Evolutionary conservation across 495 filamentous ascomycete genomes (phyloP), one percentile per base, ranked within the genome.

Genomic region (Aspergillus avenaceus): DNA sequence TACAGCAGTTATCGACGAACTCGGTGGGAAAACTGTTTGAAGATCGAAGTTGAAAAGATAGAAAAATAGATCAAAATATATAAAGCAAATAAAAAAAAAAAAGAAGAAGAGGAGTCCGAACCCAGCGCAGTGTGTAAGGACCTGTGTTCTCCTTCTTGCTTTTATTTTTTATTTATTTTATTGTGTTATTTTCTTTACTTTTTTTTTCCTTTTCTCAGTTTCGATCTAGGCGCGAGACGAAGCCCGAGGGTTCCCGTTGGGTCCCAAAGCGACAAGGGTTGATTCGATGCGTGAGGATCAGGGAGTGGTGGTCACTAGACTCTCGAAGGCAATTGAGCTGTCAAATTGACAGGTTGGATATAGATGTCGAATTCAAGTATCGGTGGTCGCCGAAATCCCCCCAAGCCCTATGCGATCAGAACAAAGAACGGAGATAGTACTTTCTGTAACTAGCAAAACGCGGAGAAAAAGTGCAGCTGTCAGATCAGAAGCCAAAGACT

Each of bases 291-390:
- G 32, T 34, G 37, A 26, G 23, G 21, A 36, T 27, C 29, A 41
- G 36, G 49, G 44, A 36, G 41, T n/a, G 16, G 37, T 18, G 23
- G 41, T 41, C 5, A 22, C 23, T 36, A 24, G 24, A 34, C 22
- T 14, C n/a, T n/a, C n/a, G n/a, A 29, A 21, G 49, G 34, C 46
- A 29, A 49, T 49, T 29, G 50, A 55, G 53, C 38, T 51, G 40
- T 52, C 53, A 45, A 49, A 45, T 37, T 53, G 53, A 60, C 47
- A 60, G 53, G 47, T 56, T 51, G 47, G 40, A 52, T 51, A 28
- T 9, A 26, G 48, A 38, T 26, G 19, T n/a, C 29, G 24, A 34
- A 19, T 16, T 23, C 40, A 23, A 41, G 18, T 31, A 28, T 45
- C 34, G 40, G 56, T 49, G 14, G 27, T 47, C 13, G 23, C 37